Base-by-base conservation (phyloP, 2,329 filamentous ascomycete species). In the Pezicula neosporulosa region DNA sequence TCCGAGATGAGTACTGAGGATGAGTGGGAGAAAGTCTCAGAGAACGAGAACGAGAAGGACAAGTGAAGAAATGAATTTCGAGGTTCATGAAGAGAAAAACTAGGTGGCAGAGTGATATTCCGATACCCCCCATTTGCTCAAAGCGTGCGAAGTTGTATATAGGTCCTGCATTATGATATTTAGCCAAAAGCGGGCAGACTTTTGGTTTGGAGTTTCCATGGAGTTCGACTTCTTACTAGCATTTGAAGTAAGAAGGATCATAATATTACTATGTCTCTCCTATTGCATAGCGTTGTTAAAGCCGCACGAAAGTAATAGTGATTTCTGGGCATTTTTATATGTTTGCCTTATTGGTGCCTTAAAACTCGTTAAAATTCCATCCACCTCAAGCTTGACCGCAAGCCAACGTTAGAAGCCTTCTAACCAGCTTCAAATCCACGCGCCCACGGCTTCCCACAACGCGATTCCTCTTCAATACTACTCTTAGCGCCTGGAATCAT, bases 21-120 rank as follows among this genome's bases (percentile, higher is more conserved):
- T 65, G 93, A 97, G 72, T 97, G 93, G 93, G 93, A 97, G 75
- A 95, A 94, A 76, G 87, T 97, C 4, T 90, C 89, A 19, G 87
- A 88, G 68, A 82, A 77, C 52, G 82, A 84, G 74, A 77, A 77
- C 60, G 78, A 81, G 58, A 82, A 82, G 69, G 75, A 76, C 53
- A 80, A 80, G 65, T 78, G 56, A 67, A 49, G 37, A 15, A 41
- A 43, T 15, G 2, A 38, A 44, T 10, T 44, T n/a, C n/a, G 37
- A 16, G n/a, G 37, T 5, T 39, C n/a, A 39, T 39, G 19, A 9
- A 16, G 9, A 39, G n/a, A 39, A 15, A 21, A 16, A 39, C n/a
- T 15, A 39, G 19, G n/a, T 15, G 19, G 21, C 27, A 44, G 42
- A 18, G 42, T 44, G n/a, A 44, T 44, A 44, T 33, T 33, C 30